phyloP scores from a whole-genome alignment of 2,329 filamentous ascomycete genomes.

The Anthostomella pinea region DNA sequence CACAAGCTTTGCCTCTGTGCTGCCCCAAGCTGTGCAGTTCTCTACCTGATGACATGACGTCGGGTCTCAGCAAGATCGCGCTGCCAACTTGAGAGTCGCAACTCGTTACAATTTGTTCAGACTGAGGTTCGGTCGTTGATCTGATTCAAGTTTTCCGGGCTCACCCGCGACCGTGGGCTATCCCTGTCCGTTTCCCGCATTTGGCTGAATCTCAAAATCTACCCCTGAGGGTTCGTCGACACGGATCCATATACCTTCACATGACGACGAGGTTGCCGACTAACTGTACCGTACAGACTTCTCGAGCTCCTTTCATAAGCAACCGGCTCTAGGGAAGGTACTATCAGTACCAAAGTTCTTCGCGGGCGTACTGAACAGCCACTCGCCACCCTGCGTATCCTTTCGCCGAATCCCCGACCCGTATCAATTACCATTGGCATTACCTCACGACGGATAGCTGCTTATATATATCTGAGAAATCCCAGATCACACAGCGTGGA shows the following conservation, averaged over 20 bases:
- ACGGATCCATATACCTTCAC: slow-evolving; percentile 11
- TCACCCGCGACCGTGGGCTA: slow-evolving; percentile 6
- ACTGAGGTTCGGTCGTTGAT: slow-evolving; percentile 14
- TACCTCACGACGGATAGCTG: slow-evolving; percentile 24
- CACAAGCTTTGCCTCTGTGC: slow-evolving; percentile 5
- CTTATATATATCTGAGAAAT: slow-evolving; percentile 24
- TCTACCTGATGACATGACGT: too few species aligned
- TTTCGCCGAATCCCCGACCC: slow-evolving; percentile 8
- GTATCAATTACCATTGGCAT: slow-evolving; percentile 17
- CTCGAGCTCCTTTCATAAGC: not conserved
- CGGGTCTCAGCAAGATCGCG: too few species aligned
- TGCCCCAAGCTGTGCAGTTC: not conserved
- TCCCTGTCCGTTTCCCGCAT: slow-evolving; percentile 20
- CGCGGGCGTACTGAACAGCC: slow-evolving; percentile 2
- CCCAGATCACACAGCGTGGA: slow-evolving; percentile 21
- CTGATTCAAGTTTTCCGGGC: slow-evolving; percentile 21
- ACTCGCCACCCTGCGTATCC: not conserved
- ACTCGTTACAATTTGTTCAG: not conserved
- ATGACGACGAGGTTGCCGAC: slow-evolving; percentile 7
- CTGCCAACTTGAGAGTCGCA: too few species aligned
- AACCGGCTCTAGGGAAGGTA: not conserved
- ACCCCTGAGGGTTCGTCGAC: slow-evolving; percentile 22
- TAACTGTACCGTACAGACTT: slow-evolving; percentile 4
- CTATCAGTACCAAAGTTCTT: too few species aligned
- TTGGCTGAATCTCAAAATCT: slow-evolving; percentile 1